phyloP scores from a whole-genome alignment of 2,329 filamentous ascomycete genomes.

The Penicillium sp. region DNA sequence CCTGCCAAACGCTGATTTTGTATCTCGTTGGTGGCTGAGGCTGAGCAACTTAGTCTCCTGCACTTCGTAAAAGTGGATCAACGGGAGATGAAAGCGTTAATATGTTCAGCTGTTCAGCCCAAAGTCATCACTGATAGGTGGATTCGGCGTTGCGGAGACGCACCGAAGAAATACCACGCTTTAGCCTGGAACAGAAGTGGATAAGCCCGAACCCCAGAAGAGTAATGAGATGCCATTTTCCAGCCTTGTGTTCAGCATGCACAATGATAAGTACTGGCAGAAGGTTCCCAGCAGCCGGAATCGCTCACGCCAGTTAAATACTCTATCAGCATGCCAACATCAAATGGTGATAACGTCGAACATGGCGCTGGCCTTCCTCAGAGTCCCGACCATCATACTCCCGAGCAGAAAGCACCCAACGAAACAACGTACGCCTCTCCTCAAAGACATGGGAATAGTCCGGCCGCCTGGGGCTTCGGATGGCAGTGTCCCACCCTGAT shows the following conservation, averaged over 20 bases:
- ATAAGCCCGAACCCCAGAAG: neutral
- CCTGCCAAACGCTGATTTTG: too few relatives aligned
- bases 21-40: too few relatives aligned
- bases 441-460: neutral
- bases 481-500: slow-evolving; percentile 6
- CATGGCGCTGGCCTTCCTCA: neutral
- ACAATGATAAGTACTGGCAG: neutral
- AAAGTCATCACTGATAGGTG: too few relatives aligned
- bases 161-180: too few relatives aligned
- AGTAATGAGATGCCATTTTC: neutral
- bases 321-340: neutral
- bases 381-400: neutral
- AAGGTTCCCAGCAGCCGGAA: neutral
- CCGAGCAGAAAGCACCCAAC: neutral
- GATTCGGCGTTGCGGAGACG: too few relatives aligned
- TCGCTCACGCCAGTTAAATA: neutral
- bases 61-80: too few relatives aligned
- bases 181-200: neutral
- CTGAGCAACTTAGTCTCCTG: too few relatives aligned
- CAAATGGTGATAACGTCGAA: neutral
- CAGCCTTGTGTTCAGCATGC: neutral
- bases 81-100: too few relatives aligned
- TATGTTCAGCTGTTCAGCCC: too few relatives aligned
- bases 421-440: neutral
- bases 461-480: neutral